Evolutionary conservation across 257 asterid species (phyloP).

Genomic region (Solanum okadae): DNA sequence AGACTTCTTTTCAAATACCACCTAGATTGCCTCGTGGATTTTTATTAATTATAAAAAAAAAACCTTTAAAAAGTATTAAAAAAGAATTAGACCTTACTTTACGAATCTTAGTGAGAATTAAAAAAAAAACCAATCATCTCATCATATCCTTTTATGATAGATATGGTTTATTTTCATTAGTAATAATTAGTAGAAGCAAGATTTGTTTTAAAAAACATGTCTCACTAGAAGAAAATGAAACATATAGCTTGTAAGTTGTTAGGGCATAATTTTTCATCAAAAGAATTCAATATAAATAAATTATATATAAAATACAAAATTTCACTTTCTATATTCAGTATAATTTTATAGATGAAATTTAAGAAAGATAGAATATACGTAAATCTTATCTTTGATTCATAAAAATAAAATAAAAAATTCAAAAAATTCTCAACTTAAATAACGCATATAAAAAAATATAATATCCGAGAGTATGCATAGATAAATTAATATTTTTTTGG

Average conservation of each 20-base stretch:
- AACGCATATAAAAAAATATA: accelerated
- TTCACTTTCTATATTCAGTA: no score
- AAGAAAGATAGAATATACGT: no score
- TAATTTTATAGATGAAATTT: no score
- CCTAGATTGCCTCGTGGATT: neutral
- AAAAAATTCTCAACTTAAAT: accelerated
- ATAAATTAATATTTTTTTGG: no score
- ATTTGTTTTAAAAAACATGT: no score
- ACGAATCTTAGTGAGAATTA: neutral
- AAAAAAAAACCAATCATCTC: neutral
- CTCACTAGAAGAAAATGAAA: no score
- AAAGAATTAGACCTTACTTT: neutral
- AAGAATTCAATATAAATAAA: neutral
- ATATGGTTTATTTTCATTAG: neutral
- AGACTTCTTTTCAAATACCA: neutral
- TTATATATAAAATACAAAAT: no score
- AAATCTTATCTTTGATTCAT: no score
- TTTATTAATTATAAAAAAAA: neutral
- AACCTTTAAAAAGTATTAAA: neutral
- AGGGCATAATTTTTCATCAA: neutral
- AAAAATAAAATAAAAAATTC: accelerated
- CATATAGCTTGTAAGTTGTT: neutral
- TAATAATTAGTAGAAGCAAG: no score
- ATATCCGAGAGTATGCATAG: neutral
- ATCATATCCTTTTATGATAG: neutral